Percentiles rank a stretch among this genome's conserved stretches.
Evolutionary conservation across 768 basidiomycete species (phyloP).

Genomic region (Rickenella mellea): DNA sequence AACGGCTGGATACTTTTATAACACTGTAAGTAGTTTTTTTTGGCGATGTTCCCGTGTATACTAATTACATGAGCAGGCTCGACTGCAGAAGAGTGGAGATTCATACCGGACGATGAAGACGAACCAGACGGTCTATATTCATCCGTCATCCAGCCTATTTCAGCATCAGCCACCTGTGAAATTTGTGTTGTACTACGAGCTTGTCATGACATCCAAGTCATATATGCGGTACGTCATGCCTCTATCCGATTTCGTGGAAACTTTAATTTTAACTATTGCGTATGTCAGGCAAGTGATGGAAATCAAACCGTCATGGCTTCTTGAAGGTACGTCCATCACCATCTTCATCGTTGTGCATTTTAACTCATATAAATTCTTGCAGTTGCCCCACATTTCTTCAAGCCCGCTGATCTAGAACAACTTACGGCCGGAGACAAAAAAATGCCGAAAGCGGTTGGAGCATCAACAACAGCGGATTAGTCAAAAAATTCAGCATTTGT

Average conservation of each 20-base stretch:
- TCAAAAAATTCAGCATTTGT: too few species aligned
- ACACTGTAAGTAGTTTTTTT: constrained; percentile 49
- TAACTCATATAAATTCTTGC: background rate
- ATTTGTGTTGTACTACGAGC: constrained; percentile 88
- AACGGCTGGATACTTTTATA: constrained; percentile 93
- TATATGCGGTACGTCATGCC: constrained; percentile 68
- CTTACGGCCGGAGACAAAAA: constrained; percentile 78
- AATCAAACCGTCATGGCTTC: constrained; percentile 89
- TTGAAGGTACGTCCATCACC: constrained; percentile 59
- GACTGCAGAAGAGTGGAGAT: constrained; percentile 91
- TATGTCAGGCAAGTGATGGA: constrained; percentile 83
- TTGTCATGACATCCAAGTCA: constrained; percentile 96
- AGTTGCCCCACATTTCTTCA: constrained; percentile 98
- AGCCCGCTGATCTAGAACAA: constrained; percentile 72
- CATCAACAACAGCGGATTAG: background rate
- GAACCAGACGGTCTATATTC: constrained; percentile 92
- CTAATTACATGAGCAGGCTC: constrained; percentile 42
- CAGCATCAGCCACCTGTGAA: constrained; percentile 91
- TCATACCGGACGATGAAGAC: constrained; percentile 96
- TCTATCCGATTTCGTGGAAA: background rate
- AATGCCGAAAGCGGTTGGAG: constrained; percentile 76
- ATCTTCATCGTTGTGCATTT: background rate
- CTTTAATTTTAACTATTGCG: background rate
- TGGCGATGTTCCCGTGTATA: background rate
- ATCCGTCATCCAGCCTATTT: constrained; percentile 92